Base-by-base conservation (phyloP, 225 moss, liverwort and hornwort genomes). In the Sphagnum tenellum region DNA sequence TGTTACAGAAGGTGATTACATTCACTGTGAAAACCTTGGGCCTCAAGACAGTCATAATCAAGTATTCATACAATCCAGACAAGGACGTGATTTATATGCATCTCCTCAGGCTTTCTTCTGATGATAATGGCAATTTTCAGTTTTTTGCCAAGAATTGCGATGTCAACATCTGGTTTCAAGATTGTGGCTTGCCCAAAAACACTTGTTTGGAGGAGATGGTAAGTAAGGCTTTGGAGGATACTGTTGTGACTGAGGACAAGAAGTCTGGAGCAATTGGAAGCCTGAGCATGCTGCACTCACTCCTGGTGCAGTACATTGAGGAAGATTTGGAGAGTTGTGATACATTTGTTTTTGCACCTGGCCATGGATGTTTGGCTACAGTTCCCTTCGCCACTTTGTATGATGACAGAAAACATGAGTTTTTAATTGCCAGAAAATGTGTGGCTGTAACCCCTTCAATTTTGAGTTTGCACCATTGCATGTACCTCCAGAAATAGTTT, bases 381-480 rank as follows among this genome's bases (percentile, higher is more conserved):
- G 4, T 73, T 48, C 73, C 67, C 47, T 10, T 73, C 3, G 64
- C 64, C 54, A 67, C 73, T 14, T 56, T 73, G 60, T 73, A 49
- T 57, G 67, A 73, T 55, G 62, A 49, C 56, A 57, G 59, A 55
- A 63, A 49, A 8, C 0, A 64, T n/a, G n/a, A 63, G 14, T 73
- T 73, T 67, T 61, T 73, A 51, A 73, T 73, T 50, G 54, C 67
- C 54, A 59, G 62, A 29, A 73, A 67, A 49, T 46, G 62, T 62
- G 73, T 73, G 56, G 45, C 60, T 47, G 66, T 66, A 61, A 67
- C 62, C 66, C 73, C 73, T 57, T 73, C 67, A 52, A 67, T 73
- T 53, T 54, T 11, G 11, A 49, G 11, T 48, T 52, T 64, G 9
- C 47, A 50, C 47, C 49, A 44, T 8, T 74, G 73, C 47, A 64